Evolutionary conservation across 2,329 filamentous ascomycete genomes (phyloP).

Genomic region (Chlorencoelia australis): DNA sequence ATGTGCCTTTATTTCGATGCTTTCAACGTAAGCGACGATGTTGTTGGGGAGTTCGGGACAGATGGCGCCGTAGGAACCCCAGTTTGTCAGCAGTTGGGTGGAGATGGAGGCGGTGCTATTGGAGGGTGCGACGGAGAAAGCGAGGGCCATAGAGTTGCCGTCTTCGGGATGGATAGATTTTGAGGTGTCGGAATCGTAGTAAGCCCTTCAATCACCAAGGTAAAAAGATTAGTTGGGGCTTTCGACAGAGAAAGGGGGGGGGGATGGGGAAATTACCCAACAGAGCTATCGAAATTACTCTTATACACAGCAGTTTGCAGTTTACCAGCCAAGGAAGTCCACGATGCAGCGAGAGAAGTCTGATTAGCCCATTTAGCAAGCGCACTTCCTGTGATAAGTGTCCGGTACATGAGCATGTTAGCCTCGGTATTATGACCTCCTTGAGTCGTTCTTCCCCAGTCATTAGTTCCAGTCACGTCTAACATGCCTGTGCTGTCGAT

Average conservation of each 20-base stretch:
- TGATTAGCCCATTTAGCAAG: slow-evolving; percentile 34
- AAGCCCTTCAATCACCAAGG: no score
- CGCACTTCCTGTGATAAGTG: slow-evolving; percentile 35
- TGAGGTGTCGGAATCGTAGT: slow-evolving; percentile 34
- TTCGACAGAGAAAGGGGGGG: slow-evolving; percentile 8
- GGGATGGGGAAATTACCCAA: slow-evolving; percentile 12
- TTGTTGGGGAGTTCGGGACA: slow-evolving; percentile 45
- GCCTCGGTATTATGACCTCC: slow-evolving; percentile 24
- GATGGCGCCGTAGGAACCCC: slow-evolving; percentile 45
- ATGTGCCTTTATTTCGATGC: slow-evolving; percentile 49
- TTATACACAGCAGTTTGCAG: slow-evolving; percentile 17
- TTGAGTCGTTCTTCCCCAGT: slow-evolving; percentile 24
- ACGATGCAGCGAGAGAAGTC: slow-evolving; percentile 7
- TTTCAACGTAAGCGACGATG: slow-evolving; percentile 47
- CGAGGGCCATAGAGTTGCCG: slow-evolving; percentile 44
- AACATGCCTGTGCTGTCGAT: slow-evolving; percentile 29
- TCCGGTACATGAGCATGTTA: slow-evolving; percentile 32
- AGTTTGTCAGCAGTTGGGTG: slow-evolving; percentile 27
- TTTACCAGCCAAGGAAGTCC: slow-evolving; percentile 11
- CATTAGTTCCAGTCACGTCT: slow-evolving; percentile 19
- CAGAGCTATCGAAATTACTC: slow-evolving; percentile 14
- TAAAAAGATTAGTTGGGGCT: no score
- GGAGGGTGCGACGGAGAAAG: slow-evolving; percentile 17
- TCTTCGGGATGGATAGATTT: slow-evolving; percentile 48
- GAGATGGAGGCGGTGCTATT: slow-evolving; percentile 30